Percentiles rank a stretch among this genome's conserved stretches.
phyloP scores from a whole-genome alignment of 2,329 filamentous ascomycete species.

The Mycosphaerella arachidis region DNA sequence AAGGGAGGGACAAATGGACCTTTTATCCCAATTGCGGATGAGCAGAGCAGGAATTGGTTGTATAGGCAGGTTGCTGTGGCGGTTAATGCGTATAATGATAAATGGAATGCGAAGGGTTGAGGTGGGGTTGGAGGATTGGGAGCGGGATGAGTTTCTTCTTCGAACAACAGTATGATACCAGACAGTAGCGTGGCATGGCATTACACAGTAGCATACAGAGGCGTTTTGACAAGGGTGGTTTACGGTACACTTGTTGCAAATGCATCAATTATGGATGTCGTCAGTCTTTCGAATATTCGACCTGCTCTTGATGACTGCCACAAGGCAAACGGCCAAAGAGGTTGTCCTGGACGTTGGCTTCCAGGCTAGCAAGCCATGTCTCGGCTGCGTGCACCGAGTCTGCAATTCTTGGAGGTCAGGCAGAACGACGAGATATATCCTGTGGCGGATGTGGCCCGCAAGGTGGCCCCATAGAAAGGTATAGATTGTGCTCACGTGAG shows the following conservation, averaged over 20 bases:
- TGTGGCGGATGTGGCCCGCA: neutral
- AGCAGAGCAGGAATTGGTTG: constrained; percentile 65
- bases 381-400: neutral
- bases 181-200: neutral
- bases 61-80: constrained; percentile 63
- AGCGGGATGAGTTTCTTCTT: neutral
- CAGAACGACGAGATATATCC: neutral
- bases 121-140: neutral
- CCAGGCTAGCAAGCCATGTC: neutral
- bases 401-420: neutral
- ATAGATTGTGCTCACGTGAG: neutral
- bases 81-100: constrained; percentile 64
- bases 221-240: neutral
- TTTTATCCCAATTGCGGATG: constrained; percentile 90
- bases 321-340: no score
- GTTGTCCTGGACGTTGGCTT: neutral
- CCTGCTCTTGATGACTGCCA: no score
- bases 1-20: constrained; percentile 90
- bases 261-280: no score
- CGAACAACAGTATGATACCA: neutral
- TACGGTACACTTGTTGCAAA: no score
- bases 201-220: neutral
- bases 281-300: no score
- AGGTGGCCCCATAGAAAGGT: neutral
- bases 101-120: constrained; percentile 57